Base-by-base conservation (phyloP, 2,329 filamentous ascomycete genomes). In the Sclerotinia trifoliorum region DNA sequence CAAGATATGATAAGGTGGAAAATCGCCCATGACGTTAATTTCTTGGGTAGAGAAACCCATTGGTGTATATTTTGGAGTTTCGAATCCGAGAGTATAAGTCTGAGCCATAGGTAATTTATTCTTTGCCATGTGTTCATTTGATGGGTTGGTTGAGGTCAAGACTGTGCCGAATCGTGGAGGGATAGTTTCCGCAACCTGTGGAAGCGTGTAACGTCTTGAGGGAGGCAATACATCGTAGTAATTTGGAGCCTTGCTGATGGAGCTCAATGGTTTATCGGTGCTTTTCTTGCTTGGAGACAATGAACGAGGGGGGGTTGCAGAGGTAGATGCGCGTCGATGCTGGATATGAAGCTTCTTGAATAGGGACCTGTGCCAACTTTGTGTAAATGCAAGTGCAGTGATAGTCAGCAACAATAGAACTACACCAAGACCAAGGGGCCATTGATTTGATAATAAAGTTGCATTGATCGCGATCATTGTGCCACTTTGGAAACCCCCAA, bases 1-100 rank as follows among this genome's bases (percentile, higher is more conserved):
- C 15, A 96, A 80, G 2, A 83, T 80, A 7, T 91, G 86, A 77
- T 96, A 96, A 76, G 94, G 88, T 0, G 92, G 92, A 68, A 96
- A 96, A 72, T 90, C 83, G 0, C 92, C 92, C 1, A 96, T 80
- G 0, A 84, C 83, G 66, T 84, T 85, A 71, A 96, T 83, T 67
- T 96, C 91, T 2, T 83, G 82, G 0, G 89, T 82, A 0, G 90
- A 89, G 74, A 94, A 90, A 1, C 89, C 91, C 54, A 86, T 92
- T 1, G 86, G 86, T 2, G 87, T 88, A 75, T 84, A 89, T 35
- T 81, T 81, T 17, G 73, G 70, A 10, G 68, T 69, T 24, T 71
- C 68, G 48, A 73, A 72, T 3, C 75, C 71, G 19, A 75, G 65
- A n/a, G 57, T 68, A 66, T 76, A 78, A 26, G 72, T 71, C 26